phyloP scores from a whole-genome alignment of 1,284 basidiomycete genomes.

The Athelia sp. region DNA sequence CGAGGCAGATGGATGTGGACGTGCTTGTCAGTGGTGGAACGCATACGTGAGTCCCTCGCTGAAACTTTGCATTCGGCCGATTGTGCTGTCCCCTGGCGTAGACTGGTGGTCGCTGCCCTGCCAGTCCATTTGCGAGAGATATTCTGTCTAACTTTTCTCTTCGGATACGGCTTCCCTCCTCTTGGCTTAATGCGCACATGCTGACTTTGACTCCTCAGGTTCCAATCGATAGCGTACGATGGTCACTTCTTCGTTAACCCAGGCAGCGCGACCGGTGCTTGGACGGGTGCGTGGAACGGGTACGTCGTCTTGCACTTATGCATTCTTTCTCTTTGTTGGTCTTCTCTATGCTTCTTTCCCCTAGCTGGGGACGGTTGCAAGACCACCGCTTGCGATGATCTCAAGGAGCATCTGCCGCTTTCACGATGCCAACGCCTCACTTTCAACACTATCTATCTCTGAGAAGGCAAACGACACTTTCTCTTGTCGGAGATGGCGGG shows the following conservation, averaged over 20 bases:
- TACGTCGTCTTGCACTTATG: slow-evolving; percentile 24
- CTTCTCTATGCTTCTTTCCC: too few species aligned
- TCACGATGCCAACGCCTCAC: too few species aligned
- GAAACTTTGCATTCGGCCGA: not conserved
- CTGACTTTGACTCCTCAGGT: slow-evolving; percentile 48
- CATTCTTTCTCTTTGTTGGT: not conserved
- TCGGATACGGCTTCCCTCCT: not conserved
- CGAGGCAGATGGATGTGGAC: slow-evolving; percentile 96
- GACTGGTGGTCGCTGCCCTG: too few species aligned
- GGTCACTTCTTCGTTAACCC: slow-evolving; percentile 95
- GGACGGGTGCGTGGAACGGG: slow-evolving; percentile 76
- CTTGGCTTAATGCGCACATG: not conserved
- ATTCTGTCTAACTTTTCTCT: not conserved
- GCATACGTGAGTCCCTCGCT: slow-evolving; percentile 64
- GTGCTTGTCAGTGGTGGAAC: slow-evolving; percentile 93
- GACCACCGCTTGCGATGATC: too few species aligned
- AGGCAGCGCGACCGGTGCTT: slow-evolving; percentile 93
- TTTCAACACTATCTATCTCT: too few species aligned
- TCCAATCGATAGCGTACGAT: slow-evolving; percentile 92
- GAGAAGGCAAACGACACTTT: too few species aligned
- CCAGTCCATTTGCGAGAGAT: too few species aligned
- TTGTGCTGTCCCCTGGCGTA: not conserved
- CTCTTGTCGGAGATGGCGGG: too few species aligned
- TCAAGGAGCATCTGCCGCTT: too few species aligned
- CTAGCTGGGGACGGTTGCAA: too few species aligned